Percentiles rank a stretch among this genome's conserved stretches.
Evolutionary conservation across 1,284 basidiomycete genomes (phyloP).

Genomic region (Marasmius sp.): DNA sequence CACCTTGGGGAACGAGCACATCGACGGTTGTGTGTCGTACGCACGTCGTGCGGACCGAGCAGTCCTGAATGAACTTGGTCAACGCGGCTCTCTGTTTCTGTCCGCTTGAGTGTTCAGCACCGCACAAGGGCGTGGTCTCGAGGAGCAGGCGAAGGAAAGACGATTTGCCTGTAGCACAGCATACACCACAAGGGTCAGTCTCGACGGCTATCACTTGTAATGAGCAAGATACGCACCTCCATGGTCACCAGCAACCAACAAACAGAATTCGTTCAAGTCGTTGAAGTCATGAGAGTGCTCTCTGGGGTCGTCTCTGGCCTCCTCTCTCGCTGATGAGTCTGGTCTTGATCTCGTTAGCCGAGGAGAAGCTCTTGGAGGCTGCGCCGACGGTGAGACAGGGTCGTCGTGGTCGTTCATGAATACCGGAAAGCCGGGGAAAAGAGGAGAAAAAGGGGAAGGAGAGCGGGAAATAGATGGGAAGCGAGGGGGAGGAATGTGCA

Average conservation of each 20-base stretch:
- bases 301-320: background rate
- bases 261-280: constrained; percentile 50
- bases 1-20: constrained; percentile 28
- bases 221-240: constrained; percentile 38
- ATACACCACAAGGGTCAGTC: constrained; percentile 16
- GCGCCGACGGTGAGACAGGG: background rate
- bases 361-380: background rate
- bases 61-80: constrained; percentile 76
- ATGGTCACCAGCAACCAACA: constrained; percentile 72
- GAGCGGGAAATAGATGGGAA: background rate
- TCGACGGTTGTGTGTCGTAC: constrained; percentile 67
- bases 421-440: background rate
- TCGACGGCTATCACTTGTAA: constrained; percentile 6
- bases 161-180: constrained; percentile 72
- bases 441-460: background rate
- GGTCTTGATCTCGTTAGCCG: background rate
- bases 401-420: background rate
- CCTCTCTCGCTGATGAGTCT: constrained; percentile 2
- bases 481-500: background rate
- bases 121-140: constrained; percentile 53
- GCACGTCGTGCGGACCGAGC: constrained; percentile 62
- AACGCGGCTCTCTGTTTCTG: constrained; percentile 73
- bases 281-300: background rate
- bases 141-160: constrained; percentile 76
- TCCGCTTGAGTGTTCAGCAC: constrained; percentile 53